Evolutionary conservation across 73 alveolate genomes (phyloP).

Genomic region (Halteria grandinella): DNA sequence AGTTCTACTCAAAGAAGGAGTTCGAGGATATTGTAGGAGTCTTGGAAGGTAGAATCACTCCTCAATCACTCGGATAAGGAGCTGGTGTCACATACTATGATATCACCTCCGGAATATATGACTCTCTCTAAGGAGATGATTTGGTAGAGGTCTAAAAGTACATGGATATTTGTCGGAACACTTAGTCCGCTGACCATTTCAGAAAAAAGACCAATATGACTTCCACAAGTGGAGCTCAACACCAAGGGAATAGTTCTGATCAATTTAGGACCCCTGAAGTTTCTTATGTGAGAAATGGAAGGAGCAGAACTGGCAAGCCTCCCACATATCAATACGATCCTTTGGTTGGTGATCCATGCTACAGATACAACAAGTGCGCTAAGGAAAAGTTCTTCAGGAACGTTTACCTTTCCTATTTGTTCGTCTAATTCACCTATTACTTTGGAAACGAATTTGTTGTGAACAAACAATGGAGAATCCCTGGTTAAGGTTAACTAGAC

Average conservation of each 20-base stretch:
- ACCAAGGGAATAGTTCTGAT: no score
- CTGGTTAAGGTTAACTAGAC: no score
- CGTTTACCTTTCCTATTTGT: conserved; percentile 8
- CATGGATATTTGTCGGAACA: not conserved
- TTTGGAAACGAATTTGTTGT: not conserved
- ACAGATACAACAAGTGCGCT: conserved; percentile 15
- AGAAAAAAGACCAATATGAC: not conserved
- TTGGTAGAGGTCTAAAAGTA: not conserved
- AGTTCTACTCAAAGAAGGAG: conserved; percentile 11
- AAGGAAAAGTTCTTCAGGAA: conserved; percentile 30
- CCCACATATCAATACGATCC: not conserved
- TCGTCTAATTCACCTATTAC: not conserved
- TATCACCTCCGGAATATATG: no score
- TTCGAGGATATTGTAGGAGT: not conserved
- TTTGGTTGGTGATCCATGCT: conserved; percentile 38
- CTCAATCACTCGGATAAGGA: no score
- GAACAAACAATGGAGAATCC: not conserved
- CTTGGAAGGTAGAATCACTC: no score
- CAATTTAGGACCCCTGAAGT: not conserved
- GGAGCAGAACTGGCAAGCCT: not conserved
- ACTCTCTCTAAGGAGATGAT: not conserved
- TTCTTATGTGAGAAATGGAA: not conserved
- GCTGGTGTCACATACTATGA: no score
- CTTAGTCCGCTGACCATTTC: conserved; percentile 25
- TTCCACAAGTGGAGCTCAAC: no score